phyloP scores from a whole-genome alignment of 2,329 filamentous ascomycete species.

The Aureobasidium sp. region DNA sequence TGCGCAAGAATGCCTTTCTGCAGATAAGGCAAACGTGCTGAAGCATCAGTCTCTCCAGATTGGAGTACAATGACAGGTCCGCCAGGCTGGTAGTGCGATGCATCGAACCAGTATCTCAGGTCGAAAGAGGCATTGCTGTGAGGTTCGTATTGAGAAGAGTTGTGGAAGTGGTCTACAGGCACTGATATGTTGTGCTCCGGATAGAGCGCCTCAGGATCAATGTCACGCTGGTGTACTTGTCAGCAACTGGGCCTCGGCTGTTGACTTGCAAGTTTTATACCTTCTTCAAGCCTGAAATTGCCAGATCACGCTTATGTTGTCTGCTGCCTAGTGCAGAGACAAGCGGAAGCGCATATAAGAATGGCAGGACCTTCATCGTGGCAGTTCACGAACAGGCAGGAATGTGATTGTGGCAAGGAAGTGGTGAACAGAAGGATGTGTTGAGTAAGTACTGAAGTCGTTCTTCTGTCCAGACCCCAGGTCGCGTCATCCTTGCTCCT shows the following conservation, averaged over 20 bases:
- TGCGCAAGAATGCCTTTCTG: conserved; percentile 71
- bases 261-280: background rate
- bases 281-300: background rate
- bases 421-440: background rate
- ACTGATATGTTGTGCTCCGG: conserved; percentile 47
- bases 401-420: background rate
- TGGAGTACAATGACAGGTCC: conserved; percentile 75
- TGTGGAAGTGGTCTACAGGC: conserved; percentile 75
- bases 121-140: conserved; percentile 62
- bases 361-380: conserved; percentile 8
- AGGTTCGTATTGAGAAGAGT: conserved; percentile 69
- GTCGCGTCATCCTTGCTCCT: background rate
- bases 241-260: background rate
- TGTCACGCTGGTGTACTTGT: conserved; percentile 18
- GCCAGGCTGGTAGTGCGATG: conserved; percentile 64
- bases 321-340: background rate
- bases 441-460: background rate
- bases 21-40: conserved; percentile 59
- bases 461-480: background rate
- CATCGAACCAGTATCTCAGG: conserved; percentile 79
- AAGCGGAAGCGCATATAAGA: conserved; percentile 8
- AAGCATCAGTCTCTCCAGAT: conserved; percentile 61
- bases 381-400: background rate
- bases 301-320: background rate
- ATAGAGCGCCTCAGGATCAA: conserved; percentile 36